These are phyloP conservation scores for Yarrowia deformans DNA, from an alignment of 805 yeast genomes.

Conservation along the genomic window DNA sequence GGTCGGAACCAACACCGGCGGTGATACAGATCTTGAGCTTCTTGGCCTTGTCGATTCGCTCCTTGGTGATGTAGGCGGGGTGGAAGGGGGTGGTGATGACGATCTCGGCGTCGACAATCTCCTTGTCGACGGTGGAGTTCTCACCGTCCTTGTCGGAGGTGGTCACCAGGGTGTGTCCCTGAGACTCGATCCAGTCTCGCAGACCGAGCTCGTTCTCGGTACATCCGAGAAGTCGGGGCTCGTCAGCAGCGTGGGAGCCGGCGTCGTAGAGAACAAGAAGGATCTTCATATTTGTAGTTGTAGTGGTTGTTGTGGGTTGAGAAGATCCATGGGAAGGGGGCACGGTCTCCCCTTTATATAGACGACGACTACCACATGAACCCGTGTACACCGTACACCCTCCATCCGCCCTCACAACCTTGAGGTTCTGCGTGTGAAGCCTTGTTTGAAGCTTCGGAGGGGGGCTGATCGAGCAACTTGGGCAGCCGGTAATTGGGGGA, in stretches of 20 bases:
- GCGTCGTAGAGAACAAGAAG: constrained; percentile 67
- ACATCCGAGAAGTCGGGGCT: constrained; percentile 69
- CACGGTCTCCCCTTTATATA: not conserved
- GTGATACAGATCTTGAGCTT: constrained; percentile 56
- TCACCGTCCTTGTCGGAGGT: constrained; percentile 75
- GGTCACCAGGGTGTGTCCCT: constrained; percentile 71
- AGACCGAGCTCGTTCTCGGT: constrained; percentile 80
- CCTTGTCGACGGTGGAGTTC: constrained; percentile 63
- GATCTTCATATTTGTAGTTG: constrained; percentile 51
- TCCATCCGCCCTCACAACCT: constrained; percentile 15
- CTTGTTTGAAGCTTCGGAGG: constrained; percentile 16
- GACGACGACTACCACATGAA: not conserved
- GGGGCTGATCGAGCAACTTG: constrained; percentile 14
- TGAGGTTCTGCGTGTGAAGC: not conserved
- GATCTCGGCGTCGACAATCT: constrained; percentile 74
- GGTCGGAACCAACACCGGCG: constrained; percentile 68
- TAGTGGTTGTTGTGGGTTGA: not conserved
- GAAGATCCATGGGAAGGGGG: not conserved
- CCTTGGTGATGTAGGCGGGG: constrained; percentile 76
- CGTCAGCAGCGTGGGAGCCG: constrained; percentile 64
- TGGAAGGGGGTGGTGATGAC: constrained; percentile 86
- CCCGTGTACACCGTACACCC: not conserved
- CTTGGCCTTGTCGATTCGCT: constrained; percentile 54
- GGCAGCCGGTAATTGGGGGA: constrained; percentile 5
- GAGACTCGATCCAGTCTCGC: constrained; percentile 65